phyloP scores from a whole-genome alignment of 495 filamentous ascomycete species.

The Penicillium lividum region DNA sequence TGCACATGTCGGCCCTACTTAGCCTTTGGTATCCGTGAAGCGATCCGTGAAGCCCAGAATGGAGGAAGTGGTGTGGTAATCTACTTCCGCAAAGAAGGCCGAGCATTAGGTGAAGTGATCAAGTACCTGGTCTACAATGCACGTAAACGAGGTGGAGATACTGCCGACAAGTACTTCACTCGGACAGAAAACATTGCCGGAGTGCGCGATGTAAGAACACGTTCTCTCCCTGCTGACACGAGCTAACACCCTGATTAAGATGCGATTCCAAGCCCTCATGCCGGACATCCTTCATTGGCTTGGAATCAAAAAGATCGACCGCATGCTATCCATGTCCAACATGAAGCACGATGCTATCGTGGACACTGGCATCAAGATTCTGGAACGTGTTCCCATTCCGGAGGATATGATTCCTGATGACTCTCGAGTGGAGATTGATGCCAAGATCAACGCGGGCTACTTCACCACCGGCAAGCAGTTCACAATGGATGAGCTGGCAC shows the following conservation, averaged over 20 bases:
- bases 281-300: slow-evolving; percentile 98
- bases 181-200: slow-evolving; percentile 96
- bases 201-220: slow-evolving; percentile 64
- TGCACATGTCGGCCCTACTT: slow-evolving; percentile 97
- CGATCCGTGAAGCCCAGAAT: slow-evolving; percentile 92
- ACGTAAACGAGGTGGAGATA: slow-evolving; percentile 74
- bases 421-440: slow-evolving; percentile 96
- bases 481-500: slow-evolving; percentile 79
- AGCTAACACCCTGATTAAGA: slow-evolving; percentile 34
- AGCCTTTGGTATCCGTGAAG: slow-evolving; percentile 95
- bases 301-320: slow-evolving; percentile 96
- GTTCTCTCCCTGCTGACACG: background rate
- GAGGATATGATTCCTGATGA: slow-evolving; percentile 96
- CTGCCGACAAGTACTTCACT: slow-evolving; percentile 96
- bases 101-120: slow-evolving; percentile 94
- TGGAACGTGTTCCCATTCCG: slow-evolving; percentile 90
- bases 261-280: slow-evolving; percentile 99
- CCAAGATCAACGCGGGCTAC: slow-evolving; percentile 95
- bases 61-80: slow-evolving; percentile 96
- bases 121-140: slow-evolving; percentile 99
- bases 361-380: slow-evolving; percentile 89
- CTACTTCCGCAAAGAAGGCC: slow-evolving; percentile 98
- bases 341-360: slow-evolving; percentile 99
- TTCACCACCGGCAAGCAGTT: slow-evolving; percentile 92
- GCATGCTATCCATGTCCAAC: slow-evolving; percentile 98